Evolutionary conservation across 306 rosid genomes (phyloP), one percentile per base, ranked within the genome.

Genomic region (Vigna mungo): DNA sequence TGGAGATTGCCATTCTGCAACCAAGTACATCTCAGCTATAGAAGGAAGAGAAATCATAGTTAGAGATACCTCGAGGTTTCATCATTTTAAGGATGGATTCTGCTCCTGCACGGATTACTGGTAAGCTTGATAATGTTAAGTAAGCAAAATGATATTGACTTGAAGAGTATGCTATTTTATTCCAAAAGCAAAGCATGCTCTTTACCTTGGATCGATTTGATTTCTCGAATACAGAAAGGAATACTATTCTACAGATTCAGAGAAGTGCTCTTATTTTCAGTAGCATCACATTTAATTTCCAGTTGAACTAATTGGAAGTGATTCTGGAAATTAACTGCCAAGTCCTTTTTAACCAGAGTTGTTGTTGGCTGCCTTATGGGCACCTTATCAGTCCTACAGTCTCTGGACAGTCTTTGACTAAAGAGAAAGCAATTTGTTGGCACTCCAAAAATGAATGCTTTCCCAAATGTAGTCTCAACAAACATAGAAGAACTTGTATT

Each of bases 31-130:
- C 44, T 93, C 98, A 72, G 89, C 88, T 27, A 87, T 89, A 69
- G 98, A 91, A 83, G 80, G 82, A 61, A 84, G 93, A 85, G 96
- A 93, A 83, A 91, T 93, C 72, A 85, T 88, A 78, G 89, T 91
- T 62, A 86, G 98, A 69, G 98, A 91, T 83, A 89, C 97, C 53
- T 84, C 90, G 36, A 87, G 98, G 78, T 93, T 93, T 78, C 98
- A 93, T 80, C 97, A 91, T 87, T 93, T 93, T 75, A 90, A 85
- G 73, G 84, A 88, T 84, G 97, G 96, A 48, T 12, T 84, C 21
- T 93, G 98, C 84, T 91, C 95, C 47, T 93, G 97, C 78, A 66
- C 90, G 54, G 97, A 89, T 82, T 93, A 88, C 84, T 91, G 98
- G 98, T 93, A 78, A 84, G 78, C 49, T 37, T 43, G 76, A 41